Evolutionary conservation across 2,329 filamentous ascomycete genomes (phyloP).

Genomic region (Apiospora koreana): DNA sequence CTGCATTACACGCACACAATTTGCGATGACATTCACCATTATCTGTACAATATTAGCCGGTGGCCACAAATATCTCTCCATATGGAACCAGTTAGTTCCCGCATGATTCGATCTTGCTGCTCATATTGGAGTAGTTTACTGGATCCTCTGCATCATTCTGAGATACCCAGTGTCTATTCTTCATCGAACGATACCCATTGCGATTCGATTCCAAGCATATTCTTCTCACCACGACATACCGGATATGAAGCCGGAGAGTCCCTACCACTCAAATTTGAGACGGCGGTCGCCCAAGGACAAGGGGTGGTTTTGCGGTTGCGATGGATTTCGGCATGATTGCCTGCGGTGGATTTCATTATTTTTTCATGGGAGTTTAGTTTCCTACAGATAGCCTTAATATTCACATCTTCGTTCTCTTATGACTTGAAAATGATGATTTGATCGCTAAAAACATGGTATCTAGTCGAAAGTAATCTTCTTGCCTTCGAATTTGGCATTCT

Average conservation of each 20-base stretch:
- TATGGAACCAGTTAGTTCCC: not conserved
- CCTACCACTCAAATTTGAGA: not conserved
- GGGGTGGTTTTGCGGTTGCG: not conserved
- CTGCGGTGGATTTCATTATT: not conserved
- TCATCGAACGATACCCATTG: not conserved
- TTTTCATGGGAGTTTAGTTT: not conserved
- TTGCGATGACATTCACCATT: not conserved
- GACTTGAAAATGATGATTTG: not conserved
- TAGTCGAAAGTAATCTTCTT: conserved; percentile 62
- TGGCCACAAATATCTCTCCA: not conserved
- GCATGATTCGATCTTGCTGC: not conserved
- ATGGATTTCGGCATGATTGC: not conserved
- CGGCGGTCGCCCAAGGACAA: not conserved
- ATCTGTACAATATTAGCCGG: not conserved
- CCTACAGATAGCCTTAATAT: not conserved
- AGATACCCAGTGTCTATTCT: not conserved
- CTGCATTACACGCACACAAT: no score
- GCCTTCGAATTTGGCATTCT: conserved; percentile 54
- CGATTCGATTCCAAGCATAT: not conserved
- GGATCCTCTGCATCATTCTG: not conserved
- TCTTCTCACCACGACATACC: not conserved
- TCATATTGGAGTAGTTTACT: conserved; percentile 2
- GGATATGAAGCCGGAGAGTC: not conserved
- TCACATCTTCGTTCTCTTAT: not conserved
- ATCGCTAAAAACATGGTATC: conserved; percentile 19